Conservation (phyloP, 176 grass and related monocot species). For the Phoenix dactylifera region DNA sequence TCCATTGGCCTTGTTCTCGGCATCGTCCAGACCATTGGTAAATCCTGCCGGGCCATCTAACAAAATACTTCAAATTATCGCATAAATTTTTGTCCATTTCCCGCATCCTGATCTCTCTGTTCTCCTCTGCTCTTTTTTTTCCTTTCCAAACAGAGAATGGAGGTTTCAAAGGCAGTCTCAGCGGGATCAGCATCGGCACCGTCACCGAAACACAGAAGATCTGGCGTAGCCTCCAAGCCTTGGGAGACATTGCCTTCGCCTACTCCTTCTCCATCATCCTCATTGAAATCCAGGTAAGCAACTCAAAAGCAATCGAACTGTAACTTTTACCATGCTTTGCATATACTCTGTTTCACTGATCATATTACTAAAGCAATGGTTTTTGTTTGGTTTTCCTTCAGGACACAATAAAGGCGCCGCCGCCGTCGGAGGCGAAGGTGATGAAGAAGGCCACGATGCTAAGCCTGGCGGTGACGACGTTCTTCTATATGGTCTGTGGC, state of each 20-base stretch:
- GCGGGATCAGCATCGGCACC: slow-evolving; percentile 32
- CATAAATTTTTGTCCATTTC: no score
- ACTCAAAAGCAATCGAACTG: no score
- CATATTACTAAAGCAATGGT: no score
- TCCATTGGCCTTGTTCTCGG: slow-evolving; percentile 46
- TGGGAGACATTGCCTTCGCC: slow-evolving; percentile 56
- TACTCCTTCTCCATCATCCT: slow-evolving; percentile 57
- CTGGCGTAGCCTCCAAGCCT: slow-evolving; percentile 47
- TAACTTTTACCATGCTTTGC: no score
- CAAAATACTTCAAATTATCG: no score
- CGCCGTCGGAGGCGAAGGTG: slow-evolving; percentile 72
- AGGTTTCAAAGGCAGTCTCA: slow-evolving; percentile 39
- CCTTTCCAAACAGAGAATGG: slow-evolving; percentile 21
- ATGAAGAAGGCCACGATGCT: slow-evolving; percentile 62
- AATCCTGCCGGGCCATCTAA: no score
- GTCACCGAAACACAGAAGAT: slow-evolving; percentile 34
- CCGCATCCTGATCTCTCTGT: no score
- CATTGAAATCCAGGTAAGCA: slow-evolving; percentile 51
- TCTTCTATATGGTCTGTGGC: slow-evolving; percentile 84
- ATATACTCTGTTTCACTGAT: no score
- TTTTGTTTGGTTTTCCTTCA: slow-evolving; percentile 2
- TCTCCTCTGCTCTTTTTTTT: background rate
- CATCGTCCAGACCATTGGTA: slow-evolving; percentile 42
- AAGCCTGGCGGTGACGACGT: slow-evolving; percentile 56
- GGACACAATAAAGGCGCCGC: slow-evolving; percentile 74